Percentiles rank a stretch among this genome's conserved stretches.
Conservation (phyloP, 208 protist genomes). For the Sergeia podlipaevii region DNA sequence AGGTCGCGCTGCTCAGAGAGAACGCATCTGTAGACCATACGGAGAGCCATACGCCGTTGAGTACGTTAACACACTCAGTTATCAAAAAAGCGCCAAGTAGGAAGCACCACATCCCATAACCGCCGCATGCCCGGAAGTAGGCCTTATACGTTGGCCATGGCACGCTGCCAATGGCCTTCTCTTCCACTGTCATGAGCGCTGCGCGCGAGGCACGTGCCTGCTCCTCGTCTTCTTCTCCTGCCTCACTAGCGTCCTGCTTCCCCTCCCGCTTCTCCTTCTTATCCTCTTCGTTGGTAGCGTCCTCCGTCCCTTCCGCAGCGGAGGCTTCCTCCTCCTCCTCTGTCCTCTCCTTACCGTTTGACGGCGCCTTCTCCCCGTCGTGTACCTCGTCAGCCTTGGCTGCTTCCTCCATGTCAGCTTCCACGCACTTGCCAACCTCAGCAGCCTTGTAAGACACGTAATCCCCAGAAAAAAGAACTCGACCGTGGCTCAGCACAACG, state of each 20-base stretch:
- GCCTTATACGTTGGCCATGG: slow-evolving; percentile 36
- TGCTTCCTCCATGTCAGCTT: slow-evolving; percentile 60
- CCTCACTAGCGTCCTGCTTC: slow-evolving; percentile 1
- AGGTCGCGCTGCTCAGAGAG: slow-evolving; percentile 11
- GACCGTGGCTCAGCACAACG: slow-evolving; percentile 69
- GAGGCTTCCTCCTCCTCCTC: neutral
- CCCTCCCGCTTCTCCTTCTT: slow-evolving; percentile 4
- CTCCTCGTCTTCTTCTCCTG: neutral
- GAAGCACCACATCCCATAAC: slow-evolving; percentile 16
- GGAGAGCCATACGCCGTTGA: slow-evolving; percentile 61
- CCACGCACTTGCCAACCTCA: slow-evolving; percentile 60
- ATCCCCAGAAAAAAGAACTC: slow-evolving; percentile 40
- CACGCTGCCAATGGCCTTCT: slow-evolving; percentile 59
- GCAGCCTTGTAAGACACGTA: slow-evolving; percentile 35
- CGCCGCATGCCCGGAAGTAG: slow-evolving; percentile 66
- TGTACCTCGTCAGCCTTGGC: slow-evolving; percentile 15
- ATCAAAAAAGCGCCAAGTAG: slow-evolving; percentile 58
- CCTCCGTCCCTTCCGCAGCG: neutral
- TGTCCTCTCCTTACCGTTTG: neutral
- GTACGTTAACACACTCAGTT: slow-evolving; percentile 40
- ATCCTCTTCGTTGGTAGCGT: neutral
- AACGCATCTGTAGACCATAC: slow-evolving; percentile 44
- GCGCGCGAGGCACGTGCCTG: slow-evolving; percentile 4
- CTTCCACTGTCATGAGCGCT: slow-evolving; percentile 53
- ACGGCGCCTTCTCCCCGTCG: slow-evolving; percentile 1